Evolutionary conservation across 805 yeast genomes (phyloP), one percentile per base, ranked within the genome.

Genomic region (Candida manassasensis): DNA sequence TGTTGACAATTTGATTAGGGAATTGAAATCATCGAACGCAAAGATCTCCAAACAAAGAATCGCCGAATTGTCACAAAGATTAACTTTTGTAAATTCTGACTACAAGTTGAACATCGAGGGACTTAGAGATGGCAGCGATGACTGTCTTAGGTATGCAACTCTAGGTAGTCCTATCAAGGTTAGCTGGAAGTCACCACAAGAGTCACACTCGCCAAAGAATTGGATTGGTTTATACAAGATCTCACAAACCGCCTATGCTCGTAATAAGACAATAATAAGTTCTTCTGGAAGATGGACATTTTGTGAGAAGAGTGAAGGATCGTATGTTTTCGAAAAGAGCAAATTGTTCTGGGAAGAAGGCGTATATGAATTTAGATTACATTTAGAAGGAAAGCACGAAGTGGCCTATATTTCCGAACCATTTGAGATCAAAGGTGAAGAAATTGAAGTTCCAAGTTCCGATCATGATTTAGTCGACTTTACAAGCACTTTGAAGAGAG

Each of bases 201-300:
- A 58, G 2, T 40, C 49, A 16, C 77, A 73, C 42, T 59, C 75
- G 12, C 38, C 58, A 0, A 67, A 63, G 28, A 89, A 83, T 52
- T 84, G 95, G 95, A 71, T 84, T 44, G 94, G 93, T 1, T 56
- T 84, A 19, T 84, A 84, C 57, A 73, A 75, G 36, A 71, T 81
- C 7, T 60, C 74, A 17, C 82, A 74, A 41, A 77, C 84, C 12
- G 71, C 78, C 4, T 63, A 63, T 22, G 73, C 80, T 14, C 67
- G 77, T 36, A 67, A 68, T 27, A 68, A 64, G 18, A 83, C 93
- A 0, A 57, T 69, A 24, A 59, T 77, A n/a, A 65, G 84, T 9
- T 79, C 88, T 7, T 56, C 69, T 25, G 83, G 83, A 8, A 77
- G 81, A 42, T 84, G 90, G 90, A 54, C 70, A 9, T 36, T 34